Evolutionary conservation across 139 green algal species (phyloP), one percentile per base, ranked within the genome.

Genomic region (Pedinophyceae sp.): DNA sequence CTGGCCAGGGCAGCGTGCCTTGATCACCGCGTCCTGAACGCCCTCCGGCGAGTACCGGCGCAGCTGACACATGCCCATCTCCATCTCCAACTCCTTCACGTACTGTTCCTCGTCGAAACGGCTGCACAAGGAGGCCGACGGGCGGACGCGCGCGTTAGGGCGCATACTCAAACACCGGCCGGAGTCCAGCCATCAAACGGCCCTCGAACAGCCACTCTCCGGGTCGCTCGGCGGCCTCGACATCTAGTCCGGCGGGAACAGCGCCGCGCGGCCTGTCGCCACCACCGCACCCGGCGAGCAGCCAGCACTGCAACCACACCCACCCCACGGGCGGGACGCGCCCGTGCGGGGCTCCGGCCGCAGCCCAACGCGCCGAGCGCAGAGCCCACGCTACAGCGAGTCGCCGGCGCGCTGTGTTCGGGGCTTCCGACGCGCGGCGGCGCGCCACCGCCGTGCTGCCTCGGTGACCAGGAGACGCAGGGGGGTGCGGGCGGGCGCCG

Each of bases 71-170:
- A 59, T 62, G 5, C 69, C 69, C 29, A 61, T 66, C 68, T 78
- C 68, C 64, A 77, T 77, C 24, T 74, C 50, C 30, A 79, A 57
- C 60, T 75, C 59, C 50, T 77, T 13, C 34, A 43, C n/a, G n/a
- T n/a, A n/a, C n/a, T n/a, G 64, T 22, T 70, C 70, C 25, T 68
- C 67, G 29, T 60, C 60, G 5, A 30, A 30, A 0, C 30, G 25
- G 30, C 25, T 59, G 15, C 65, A 53, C 19, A n/a, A 58, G 48
- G 43, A n/a, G n/a, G n/a, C n/a, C n/a, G n/a, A n/a, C n/a, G 55
- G 34, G 57, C 27, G 5, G 25, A 46, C 26, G 29, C 46, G 43
- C 60, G 57, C 3, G 45, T 27, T 3, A 18, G 23, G 29, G 54
- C 57, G 54, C 48, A 65, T n/a, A n/a, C 38, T 24, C 48, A 13